Evolutionary conservation across 2,329 filamentous ascomycete species (phyloP).

Genomic region (Tolypocladium tundrense): DNA sequence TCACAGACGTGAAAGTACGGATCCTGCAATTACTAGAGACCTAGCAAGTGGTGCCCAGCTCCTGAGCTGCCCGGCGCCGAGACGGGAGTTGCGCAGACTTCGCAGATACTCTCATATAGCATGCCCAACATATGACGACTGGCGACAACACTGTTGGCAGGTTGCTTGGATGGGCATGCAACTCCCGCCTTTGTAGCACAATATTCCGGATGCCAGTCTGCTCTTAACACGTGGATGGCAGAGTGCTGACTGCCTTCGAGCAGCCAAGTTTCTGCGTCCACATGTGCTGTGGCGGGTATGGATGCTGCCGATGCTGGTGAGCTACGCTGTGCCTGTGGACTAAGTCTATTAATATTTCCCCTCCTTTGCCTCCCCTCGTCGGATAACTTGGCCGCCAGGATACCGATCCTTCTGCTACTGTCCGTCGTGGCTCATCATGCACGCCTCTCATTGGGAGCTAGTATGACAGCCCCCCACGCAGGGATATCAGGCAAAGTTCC

Average conservation of each 20-base stretch:
- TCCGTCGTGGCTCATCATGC: background rate
- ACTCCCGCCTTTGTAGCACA: background rate
- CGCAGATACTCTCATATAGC: no score
- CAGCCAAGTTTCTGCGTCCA: background rate
- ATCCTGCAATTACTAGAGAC: background rate
- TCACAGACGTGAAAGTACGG: background rate
- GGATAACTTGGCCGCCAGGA: background rate
- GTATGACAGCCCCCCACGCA: background rate
- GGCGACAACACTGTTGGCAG: background rate
- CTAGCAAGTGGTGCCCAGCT: background rate
- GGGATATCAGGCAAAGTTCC: background rate
- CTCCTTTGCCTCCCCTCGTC: background rate
- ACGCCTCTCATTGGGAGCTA: background rate
- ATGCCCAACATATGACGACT: background rate
- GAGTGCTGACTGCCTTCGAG: background rate
- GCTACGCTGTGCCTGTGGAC: background rate
- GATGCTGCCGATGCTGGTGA: background rate
- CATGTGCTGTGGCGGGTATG: background rate
- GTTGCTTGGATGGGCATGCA: background rate
- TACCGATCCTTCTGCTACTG: background rate
- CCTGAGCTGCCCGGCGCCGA: background rate
- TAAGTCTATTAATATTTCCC: background rate
- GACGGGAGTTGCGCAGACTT: background rate
- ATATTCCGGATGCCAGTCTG: background rate
- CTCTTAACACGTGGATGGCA: background rate